Evolutionary conservation across 2,329 filamentous ascomycete species (phyloP).

Genomic region (Colletotrichum sp.): DNA sequence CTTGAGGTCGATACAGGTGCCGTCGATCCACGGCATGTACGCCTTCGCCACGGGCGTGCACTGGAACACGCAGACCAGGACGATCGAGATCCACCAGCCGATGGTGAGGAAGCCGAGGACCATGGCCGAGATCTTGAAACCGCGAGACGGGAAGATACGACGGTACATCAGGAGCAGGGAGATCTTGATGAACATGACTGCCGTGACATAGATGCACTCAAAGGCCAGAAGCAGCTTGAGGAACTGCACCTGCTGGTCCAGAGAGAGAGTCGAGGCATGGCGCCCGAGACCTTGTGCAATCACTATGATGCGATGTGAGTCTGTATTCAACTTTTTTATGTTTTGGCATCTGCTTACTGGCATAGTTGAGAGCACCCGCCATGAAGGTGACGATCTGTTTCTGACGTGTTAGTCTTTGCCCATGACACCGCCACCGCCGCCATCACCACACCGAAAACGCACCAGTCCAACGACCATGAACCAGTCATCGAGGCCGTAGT

Average conservation of each 20-base stretch:
- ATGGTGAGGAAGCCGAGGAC: slow-evolving; percentile 13
- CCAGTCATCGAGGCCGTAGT: slow-evolving; percentile 15
- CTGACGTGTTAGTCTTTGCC: not conserved
- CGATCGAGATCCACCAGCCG: slow-evolving; percentile 13
- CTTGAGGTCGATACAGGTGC: slow-evolving; percentile 44
- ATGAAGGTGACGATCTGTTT: slow-evolving; percentile 1
- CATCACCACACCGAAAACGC: not conserved
- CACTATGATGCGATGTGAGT: not conserved
- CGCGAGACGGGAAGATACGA: slow-evolving; percentile 14
- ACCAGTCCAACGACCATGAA: slow-evolving; percentile 14
- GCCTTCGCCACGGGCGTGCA: slow-evolving; percentile 42
- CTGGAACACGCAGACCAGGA: slow-evolving; percentile 40
- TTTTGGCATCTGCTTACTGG: not conserved
- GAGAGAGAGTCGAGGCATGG: slow-evolving; percentile 6
- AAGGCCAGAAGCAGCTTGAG: slow-evolving; percentile 14
- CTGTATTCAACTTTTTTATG: not conserved
- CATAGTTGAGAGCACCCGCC: slow-evolving; percentile 14
- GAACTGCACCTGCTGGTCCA: not conserved
- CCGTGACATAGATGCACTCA: slow-evolving; percentile 13
- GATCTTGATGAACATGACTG: slow-evolving; percentile 18
- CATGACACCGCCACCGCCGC: not conserved
- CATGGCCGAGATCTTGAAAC: slow-evolving; percentile 9
- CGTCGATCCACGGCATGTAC: slow-evolving; percentile 36
- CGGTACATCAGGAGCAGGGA: slow-evolving; percentile 20
- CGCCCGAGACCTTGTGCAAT: slow-evolving; percentile 11